phyloP scores from a whole-genome alignment of 352 stramenopile species.

The Globisporangium irregulare region DNA sequence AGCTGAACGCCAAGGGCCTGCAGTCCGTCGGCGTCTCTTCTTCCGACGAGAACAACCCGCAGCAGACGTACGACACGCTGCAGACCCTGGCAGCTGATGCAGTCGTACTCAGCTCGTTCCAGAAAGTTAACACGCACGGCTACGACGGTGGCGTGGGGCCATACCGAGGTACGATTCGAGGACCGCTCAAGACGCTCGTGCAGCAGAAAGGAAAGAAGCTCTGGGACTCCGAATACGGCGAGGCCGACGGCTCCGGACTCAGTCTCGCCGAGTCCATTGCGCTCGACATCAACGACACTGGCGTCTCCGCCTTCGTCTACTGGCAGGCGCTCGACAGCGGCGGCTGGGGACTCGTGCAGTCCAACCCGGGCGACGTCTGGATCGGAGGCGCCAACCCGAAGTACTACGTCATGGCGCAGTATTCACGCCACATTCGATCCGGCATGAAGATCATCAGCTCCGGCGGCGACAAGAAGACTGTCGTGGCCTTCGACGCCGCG shows the following conservation, averaged over 20 bases:
- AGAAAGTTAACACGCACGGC: slow-evolving; percentile 59
- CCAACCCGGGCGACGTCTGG: slow-evolving; percentile 31
- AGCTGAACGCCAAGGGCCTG: slow-evolving; percentile 32
- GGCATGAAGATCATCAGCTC: slow-evolving; percentile 49
- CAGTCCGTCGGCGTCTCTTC: slow-evolving; percentile 31
- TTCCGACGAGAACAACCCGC: slow-evolving; percentile 55
- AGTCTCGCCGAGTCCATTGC: slow-evolving; percentile 47
- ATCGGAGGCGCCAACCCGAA: slow-evolving; percentile 43
- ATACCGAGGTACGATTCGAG: slow-evolving; percentile 40
- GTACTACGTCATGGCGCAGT: slow-evolving; percentile 57
- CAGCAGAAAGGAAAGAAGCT: slow-evolving; percentile 33
- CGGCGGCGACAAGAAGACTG: slow-evolving; percentile 35
- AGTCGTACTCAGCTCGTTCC: slow-evolving; percentile 28
- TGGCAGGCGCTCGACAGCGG: slow-evolving; percentile 56
- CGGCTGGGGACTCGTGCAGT: slow-evolving; percentile 53
- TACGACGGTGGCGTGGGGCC: slow-evolving; percentile 42
- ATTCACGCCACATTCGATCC: slow-evolving; percentile 57
- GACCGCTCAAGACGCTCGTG: slow-evolving; percentile 28
- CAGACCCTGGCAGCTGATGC: slow-evolving; percentile 20
- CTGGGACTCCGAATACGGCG: slow-evolving; percentile 64
- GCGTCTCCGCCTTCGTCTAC: slow-evolving; percentile 60
- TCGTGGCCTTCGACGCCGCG: slow-evolving; percentile 36
- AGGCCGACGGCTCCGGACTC: slow-evolving; percentile 41
- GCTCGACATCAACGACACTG: slow-evolving; percentile 57
- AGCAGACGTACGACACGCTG: slow-evolving; percentile 35